A percentile compares a stretch with the other conserved stretches of the same genome.
These are phyloP conservation scores for Clarireedia monteithiana DNA, from an alignment of 2,329 filamentous ascomycete genomes.

Conservation along the genomic window DNA sequence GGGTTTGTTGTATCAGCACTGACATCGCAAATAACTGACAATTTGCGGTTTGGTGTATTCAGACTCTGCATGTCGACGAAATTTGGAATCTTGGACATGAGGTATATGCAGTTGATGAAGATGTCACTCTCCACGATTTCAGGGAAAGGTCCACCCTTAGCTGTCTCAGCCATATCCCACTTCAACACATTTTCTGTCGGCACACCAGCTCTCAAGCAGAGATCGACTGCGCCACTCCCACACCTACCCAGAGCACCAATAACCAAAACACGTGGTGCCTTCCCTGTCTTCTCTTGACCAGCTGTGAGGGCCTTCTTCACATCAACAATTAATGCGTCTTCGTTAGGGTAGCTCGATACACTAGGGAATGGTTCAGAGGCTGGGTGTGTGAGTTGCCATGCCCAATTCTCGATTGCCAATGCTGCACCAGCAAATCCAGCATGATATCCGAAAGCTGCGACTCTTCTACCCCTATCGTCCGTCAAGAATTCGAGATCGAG, in stretches of 20 bases:
- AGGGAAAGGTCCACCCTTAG: constrained; percentile 59
- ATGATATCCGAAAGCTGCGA: constrained; percentile 56
- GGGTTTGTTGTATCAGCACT: constrained; percentile 67
- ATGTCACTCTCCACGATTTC: constrained; percentile 71
- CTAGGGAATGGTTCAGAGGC: constrained; percentile 57
- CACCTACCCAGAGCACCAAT: constrained; percentile 83
- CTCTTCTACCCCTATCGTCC: constrained; percentile 61
- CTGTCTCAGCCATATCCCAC: constrained; percentile 74
- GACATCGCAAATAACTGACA: constrained; percentile 77
- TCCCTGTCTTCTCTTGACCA: constrained; percentile 59
- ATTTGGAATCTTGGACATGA: constrained; percentile 67
- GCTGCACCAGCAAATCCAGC: constrained; percentile 69
- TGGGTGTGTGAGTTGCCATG: constrained; percentile 69
- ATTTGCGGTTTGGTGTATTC: constrained; percentile 57
- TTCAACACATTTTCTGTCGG: constrained; percentile 57
- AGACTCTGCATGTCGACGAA: constrained; percentile 71
- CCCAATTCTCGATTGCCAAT: constrained; percentile 72
- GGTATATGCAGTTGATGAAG: constrained; percentile 87
- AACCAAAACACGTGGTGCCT: constrained; percentile 66
- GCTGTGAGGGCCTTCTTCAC: constrained; percentile 64
- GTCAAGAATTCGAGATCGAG: constrained; percentile 83
- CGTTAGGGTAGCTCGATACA: constrained; percentile 64
- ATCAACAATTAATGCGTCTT: constrained; percentile 62
- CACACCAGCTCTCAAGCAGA: constrained; percentile 68
- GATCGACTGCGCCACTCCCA: constrained; percentile 74